phyloP scores from a whole-genome alignment of 371 early-diverging fungal genomes.

The Mortierella sp. region DNA sequence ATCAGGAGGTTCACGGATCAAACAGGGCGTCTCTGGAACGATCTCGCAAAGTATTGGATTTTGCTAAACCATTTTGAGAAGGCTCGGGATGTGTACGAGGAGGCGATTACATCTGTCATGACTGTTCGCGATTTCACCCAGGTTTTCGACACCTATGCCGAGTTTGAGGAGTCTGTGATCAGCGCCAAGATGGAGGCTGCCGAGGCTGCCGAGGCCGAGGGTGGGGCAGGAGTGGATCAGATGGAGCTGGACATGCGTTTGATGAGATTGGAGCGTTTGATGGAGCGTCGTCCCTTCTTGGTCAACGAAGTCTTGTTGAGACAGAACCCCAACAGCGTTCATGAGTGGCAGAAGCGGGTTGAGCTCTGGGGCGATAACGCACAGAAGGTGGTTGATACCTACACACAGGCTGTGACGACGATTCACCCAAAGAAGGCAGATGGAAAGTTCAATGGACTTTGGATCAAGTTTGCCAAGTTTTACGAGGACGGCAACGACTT shows the following conservation, averaged over 20 bases:
- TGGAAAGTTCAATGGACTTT: constrained; percentile 84
- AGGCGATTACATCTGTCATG: constrained; percentile 85
- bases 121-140: constrained; percentile 96
- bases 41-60: constrained; percentile 89
- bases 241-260: constrained; percentile 88
- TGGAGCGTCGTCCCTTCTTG: constrained; percentile 95
- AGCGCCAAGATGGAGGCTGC: constrained; percentile 84
- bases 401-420: constrained; percentile 81
- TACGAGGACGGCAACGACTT: constrained; percentile 79
- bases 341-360: constrained; percentile 93
- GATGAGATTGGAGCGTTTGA: constrained; percentile 88
- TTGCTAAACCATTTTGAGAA: constrained; percentile 84
- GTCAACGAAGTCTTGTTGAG: constrained; percentile 95
- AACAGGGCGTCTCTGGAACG: constrained; percentile 91
- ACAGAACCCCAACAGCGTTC: constrained; percentile 93
- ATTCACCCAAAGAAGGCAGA: constrained; percentile 87
- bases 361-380: constrained; percentile 76
- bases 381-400: constrained; percentile 80
- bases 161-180: constrained; percentile 89
- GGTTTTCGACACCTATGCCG: constrained; percentile 96
- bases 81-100: constrained; percentile 93
- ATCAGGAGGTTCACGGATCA: constrained; percentile 89
- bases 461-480: constrained; percentile 88
- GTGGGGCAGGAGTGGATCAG: constrained; percentile 68
- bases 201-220: constrained; percentile 67